phyloP scores from a whole-genome alignment of 139 green algal species.

The Chlorella sorokiniana region DNA sequence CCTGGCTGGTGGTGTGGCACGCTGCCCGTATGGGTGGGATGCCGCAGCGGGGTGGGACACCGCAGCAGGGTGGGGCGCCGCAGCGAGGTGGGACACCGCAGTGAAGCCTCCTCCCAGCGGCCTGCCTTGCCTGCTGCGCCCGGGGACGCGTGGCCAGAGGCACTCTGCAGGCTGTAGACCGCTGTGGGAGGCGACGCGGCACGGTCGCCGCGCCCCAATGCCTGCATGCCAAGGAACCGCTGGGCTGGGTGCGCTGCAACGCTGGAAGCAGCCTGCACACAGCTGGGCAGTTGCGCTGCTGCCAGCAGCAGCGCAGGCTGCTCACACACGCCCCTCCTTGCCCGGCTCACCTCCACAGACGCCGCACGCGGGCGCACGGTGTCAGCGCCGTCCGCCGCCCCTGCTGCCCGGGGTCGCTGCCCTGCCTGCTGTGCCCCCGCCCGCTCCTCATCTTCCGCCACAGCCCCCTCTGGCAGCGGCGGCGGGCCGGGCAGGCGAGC shows the following conservation, averaged over 20 bases:
- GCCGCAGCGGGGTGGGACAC: too few species aligned
- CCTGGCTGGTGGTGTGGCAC: neutral
- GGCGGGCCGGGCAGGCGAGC: neutral
- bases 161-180: neutral
- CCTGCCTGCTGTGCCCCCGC: neutral
- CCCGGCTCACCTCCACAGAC: neutral
- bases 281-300: too few species aligned
- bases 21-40: neutral
- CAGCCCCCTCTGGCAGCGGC: neutral
- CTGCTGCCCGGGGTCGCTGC: too few species aligned
- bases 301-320: neutral
- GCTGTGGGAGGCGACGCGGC: neutral
- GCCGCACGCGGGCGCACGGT: constrained; percentile 1
- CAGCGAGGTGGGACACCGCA: neutral
- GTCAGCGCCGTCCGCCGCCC: neutral
- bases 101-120: neutral
- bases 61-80: too few species aligned
- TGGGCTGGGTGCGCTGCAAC: too few species aligned
- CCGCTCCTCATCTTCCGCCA: too few species aligned
- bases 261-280: too few species aligned
- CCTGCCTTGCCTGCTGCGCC: neutral
- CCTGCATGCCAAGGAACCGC: too few species aligned
- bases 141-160: neutral
- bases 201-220: too few species aligned
- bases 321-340: neutral